Evolutionary conservation across 169 alveolate genomes (phyloP), one percentile per base, ranked within the genome.

Genomic region (Cryptosporidium baileyi): DNA sequence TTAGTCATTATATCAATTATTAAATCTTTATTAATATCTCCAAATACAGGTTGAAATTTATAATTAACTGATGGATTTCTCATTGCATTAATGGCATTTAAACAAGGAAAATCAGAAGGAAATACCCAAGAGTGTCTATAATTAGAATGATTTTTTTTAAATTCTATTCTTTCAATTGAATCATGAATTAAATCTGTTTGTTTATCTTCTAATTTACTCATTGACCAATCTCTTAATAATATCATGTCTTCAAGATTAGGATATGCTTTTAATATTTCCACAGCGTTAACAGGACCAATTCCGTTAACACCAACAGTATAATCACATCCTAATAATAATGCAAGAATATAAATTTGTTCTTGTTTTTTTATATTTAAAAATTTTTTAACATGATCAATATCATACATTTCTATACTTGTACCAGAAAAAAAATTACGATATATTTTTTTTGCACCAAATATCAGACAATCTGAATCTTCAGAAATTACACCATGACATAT

Each of bases 261-360:
- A 63, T 91, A 96, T 1, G 97, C 97, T 65, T 95, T 91, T 22
- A 96, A 85, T 19, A 94, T 91, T 85, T 96, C 99, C 60, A 96
- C 81, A 1, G 99, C 98, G 85, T 96, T 96, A n/a, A 96, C 99
- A 6, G 96, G 92, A 28, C 98, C 99, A 5, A 96, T 91, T 2
- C 99, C 99, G 52, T 85, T 90, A n/a, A 96, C 99, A 5, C 99
- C 99, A 13, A 90, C 60, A 3, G 99, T 95, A 88, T 96, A 96
- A 81, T 96, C 99, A 61, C 98, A 94, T 6, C 99, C 99, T 34
- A 97, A 93, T 1, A 96, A 89, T 34, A 96, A 63, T 15, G 99
- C 98, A 80, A 96, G 60, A n/a, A 92, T 65, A 38, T 79, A 91
- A 13, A 95, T 90, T 44, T 96, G 85, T 41, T 94, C 96, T 17